Evolutionary conservation across 805 yeast species (phyloP), one percentile per base, ranked within the genome.

Genomic region (Ogataea paradorogensis): DNA sequence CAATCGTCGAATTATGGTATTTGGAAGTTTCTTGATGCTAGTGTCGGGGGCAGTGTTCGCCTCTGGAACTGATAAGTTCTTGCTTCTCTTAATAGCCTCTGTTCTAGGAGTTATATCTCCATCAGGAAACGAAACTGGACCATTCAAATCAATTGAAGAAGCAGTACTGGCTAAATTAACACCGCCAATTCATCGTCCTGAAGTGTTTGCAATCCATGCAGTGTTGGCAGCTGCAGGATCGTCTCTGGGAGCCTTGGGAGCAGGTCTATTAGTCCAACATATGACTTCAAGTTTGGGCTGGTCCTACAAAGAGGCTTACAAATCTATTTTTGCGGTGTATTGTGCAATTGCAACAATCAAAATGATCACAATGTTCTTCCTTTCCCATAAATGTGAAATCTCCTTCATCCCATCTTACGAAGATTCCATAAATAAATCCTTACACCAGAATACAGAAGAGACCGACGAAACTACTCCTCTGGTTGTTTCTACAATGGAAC

Each of bases 51-150:
- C 74, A 1, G 71, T 75, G 0, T 88, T 88, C 58, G 74, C 82
- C n/a, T 50, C 62, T 0, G 62, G 64, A 16, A 66, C 69, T 44
- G 68, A 75, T 24, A 74, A 75, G 48, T 86, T 69, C 57, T 55
- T 63, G 47, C 46, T 82, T 1, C 65, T 88, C 27, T 63, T 88
- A 15, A 16, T 70, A 2, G 93, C 93, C 7, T 93, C 95, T 2
- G 74, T 85, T 2, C 42, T 85, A 22, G 96, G 96, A 1, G 95
- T 88, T 13, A 84, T 88, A 7, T 84, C 95, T 2, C 93, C 95
- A 2, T 78, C 87, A 21, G 95, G 96, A 16, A 89, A 82, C 53
- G 96, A 88, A 55, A 86, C 90, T 0, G 96, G 96, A 0, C 96
- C 96, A 0, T 88, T 88, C 61, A 82, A 84, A 55, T 78, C 93